Percentiles rank a stretch among this genome's conserved stretches.
Evolutionary conservation across 2,329 filamentous ascomycete genomes (phyloP).

Genomic region (Penicillium sp.): DNA sequence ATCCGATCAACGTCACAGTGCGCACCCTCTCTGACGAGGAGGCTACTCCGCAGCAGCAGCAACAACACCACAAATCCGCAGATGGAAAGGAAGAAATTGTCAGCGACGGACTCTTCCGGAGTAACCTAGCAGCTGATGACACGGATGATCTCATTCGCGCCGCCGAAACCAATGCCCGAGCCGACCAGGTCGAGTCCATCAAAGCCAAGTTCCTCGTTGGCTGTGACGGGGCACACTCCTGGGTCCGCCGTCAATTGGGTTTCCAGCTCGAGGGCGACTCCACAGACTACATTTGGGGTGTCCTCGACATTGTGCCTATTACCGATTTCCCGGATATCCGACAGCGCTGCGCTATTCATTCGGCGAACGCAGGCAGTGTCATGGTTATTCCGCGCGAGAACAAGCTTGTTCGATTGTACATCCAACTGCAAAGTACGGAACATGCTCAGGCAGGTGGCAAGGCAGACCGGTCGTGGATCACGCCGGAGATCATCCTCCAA

Average conservation of each 20-base stretch:
- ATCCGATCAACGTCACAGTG: slow-evolving; percentile 65
- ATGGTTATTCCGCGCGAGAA: slow-evolving; percentile 69
- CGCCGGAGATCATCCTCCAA: slow-evolving; percentile 63
- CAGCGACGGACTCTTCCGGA: slow-evolving; percentile 63
- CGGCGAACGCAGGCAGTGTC: slow-evolving; percentile 56
- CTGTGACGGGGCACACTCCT: slow-evolving; percentile 31
- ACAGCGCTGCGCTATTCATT: slow-evolving; percentile 62
- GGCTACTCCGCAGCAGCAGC: slow-evolving; percentile 34
- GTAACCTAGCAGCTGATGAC: slow-evolving; percentile 62
- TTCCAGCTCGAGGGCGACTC: slow-evolving; percentile 24
- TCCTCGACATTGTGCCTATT: slow-evolving; percentile 24
- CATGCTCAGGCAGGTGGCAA: slow-evolving; percentile 49
- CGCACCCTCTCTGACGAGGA: slow-evolving; percentile 63
- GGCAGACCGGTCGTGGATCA: slow-evolving; percentile 65
- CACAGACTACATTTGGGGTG: slow-evolving; percentile 23
- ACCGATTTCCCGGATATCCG: slow-evolving; percentile 59
- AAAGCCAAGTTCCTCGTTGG: slow-evolving; percentile 30
- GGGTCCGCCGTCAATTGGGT: slow-evolving; percentile 25
- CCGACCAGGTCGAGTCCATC: slow-evolving; percentile 8
- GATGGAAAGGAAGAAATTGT: slow-evolving; percentile 34
- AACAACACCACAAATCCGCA: slow-evolving; percentile 35
- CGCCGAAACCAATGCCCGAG: not conserved
- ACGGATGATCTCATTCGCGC: slow-evolving; percentile 55
- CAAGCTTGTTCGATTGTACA: slow-evolving; percentile 66
- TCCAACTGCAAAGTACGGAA: slow-evolving; percentile 59